Conservation (phyloP, 148 eudicot genomes). For the Diospyros kaki region DNA sequence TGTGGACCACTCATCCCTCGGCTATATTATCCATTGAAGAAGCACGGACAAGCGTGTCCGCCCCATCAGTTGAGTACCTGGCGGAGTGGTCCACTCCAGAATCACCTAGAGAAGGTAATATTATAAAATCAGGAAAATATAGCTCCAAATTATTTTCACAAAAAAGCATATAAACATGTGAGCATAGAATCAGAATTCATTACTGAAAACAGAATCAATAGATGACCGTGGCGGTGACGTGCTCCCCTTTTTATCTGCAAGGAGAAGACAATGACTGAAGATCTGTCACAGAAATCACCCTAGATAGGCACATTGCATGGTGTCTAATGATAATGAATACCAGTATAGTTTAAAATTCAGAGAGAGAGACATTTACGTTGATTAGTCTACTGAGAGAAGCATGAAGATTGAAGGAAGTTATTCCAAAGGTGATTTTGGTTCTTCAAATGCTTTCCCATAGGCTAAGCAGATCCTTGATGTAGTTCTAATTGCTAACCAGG, state of each 20-base stretch:
- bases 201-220: constrained; percentile 30
- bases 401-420: no score
- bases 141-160: background rate
- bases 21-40: background rate
- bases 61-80: background rate
- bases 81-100: constrained; percentile 27
- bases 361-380: no score
- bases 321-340: no score
- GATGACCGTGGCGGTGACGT: constrained; percentile 27
- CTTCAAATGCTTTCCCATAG: no score
- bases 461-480: no score
- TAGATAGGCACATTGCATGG: no score
- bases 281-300: background rate
- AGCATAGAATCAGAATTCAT: constrained; percentile 3
- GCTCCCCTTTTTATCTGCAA: constrained; percentile 22
- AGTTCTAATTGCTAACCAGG: no score
- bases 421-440: no score
- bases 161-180: background rate
- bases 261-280: background rate
- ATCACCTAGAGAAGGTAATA: constrained; percentile 23
- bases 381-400: no score
- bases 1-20: constrained; percentile 8
- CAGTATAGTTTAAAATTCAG: no score
- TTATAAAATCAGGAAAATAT: background rate
- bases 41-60: background rate